Evolutionary conservation across 1,139 yeast species (phyloP).

Genomic region (Pneumocystis wakefieldiae): DNA sequence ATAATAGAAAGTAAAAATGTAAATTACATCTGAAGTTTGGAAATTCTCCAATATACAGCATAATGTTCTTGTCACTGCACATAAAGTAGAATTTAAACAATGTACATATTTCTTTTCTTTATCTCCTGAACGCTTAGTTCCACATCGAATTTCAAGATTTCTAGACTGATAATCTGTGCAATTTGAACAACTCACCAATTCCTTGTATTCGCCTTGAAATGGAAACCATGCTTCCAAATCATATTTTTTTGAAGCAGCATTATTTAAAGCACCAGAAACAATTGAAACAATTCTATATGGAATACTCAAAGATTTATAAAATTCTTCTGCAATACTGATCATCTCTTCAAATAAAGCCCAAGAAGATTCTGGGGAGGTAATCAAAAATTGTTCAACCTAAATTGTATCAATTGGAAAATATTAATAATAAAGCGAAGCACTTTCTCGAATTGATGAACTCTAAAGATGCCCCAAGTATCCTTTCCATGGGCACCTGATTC

Average conservation of each 20-base stretch:
- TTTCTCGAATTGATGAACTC: slow-evolving; percentile 97
- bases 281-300: slow-evolving; percentile 97
- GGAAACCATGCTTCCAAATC: slow-evolving; percentile 99
- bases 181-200: slow-evolving; percentile 93
- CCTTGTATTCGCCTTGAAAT: slow-evolving; percentile 95
- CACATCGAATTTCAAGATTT: slow-evolving; percentile 96
- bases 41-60: slow-evolving; percentile 95
- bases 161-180: slow-evolving; percentile 99
- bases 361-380: slow-evolving; percentile 94
- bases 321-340: slow-evolving; percentile 83
- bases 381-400: slow-evolving; percentile 74
- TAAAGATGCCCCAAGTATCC: slow-evolving; percentile 99
- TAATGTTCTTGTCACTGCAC: slow-evolving; percentile 96
- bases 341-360: slow-evolving; percentile 94
- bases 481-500: slow-evolving; percentile 99
- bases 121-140: slow-evolving; percentile 90
- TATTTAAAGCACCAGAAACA: slow-evolving; percentile 95
- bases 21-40: slow-evolving; percentile 62
- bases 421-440: neutral
- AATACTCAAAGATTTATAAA: slow-evolving; percentile 76
- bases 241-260: slow-evolving; percentile 97
- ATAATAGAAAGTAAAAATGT: neutral
- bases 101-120: slow-evolving; percentile 95
- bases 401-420: neutral
- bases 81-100: slow-evolving; percentile 90